Conservation (phyloP, 208 protist species). For the Phytomonas sp. region DNA sequence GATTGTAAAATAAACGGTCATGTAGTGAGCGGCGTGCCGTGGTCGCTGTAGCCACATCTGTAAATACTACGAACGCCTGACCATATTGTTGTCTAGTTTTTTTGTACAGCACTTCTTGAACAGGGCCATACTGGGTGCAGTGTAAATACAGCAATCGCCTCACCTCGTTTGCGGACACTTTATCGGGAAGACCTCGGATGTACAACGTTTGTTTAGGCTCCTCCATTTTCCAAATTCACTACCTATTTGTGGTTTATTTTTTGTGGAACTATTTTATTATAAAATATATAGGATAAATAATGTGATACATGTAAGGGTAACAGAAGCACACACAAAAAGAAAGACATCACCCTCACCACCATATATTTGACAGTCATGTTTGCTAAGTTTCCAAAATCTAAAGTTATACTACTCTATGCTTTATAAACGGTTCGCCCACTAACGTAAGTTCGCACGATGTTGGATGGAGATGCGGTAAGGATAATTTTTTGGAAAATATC, state of each 20-base stretch:
- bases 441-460: slow-evolving; percentile 61
- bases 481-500: slow-evolving; percentile 81
- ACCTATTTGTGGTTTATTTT: slow-evolving; percentile 1
- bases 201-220: slow-evolving; percentile 83
- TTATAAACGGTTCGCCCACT: slow-evolving; percentile 47
- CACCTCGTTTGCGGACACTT: slow-evolving; percentile 63
- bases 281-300: neutral
- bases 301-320: neutral
- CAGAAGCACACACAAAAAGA: neutral
- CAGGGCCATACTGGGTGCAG: slow-evolving; percentile 82
- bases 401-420: neutral
- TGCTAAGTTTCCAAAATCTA: neutral
- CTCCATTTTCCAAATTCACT: slow-evolving; percentile 25
- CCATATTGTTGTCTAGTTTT: slow-evolving; percentile 61
- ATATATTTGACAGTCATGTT: neutral
- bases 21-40: slow-evolving; percentile 53
- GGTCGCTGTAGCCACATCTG: slow-evolving; percentile 75
- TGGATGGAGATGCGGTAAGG: slow-evolving; percentile 41
- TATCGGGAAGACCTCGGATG: slow-evolving; percentile 77
- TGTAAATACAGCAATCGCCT: slow-evolving; percentile 68
- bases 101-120: slow-evolving; percentile 53
- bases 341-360: neutral
- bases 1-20: slow-evolving; percentile 63
- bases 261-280: neutral
- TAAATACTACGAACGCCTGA: slow-evolving; percentile 83